Evolutionary conservation across 805 yeast species (phyloP), one percentile per base, ranked within the genome.

Genomic region (Zygoascus biomembranicola): DNA sequence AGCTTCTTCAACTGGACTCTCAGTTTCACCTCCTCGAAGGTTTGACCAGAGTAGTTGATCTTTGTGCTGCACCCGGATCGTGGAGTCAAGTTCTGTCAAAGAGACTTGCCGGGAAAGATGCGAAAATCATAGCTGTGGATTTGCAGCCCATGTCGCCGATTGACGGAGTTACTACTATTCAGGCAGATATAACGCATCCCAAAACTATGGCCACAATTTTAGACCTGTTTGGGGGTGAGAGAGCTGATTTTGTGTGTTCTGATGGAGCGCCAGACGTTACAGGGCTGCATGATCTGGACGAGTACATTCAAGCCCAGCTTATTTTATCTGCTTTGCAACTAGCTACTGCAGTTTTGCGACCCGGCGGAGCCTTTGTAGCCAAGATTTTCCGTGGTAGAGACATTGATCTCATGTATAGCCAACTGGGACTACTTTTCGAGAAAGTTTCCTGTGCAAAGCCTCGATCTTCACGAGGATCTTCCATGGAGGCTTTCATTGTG

Each of bases 201-300:
- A 81, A 82, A 64, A 94, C 99, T 0, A 74, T 94, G 51, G 77
- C 77, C 39, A 78, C 75, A 62, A 94, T 94, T 46, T 69, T 87
- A 60, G 85, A 83, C 35, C 77, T 85, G 43, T 94, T 94, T 72
- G 95, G 87, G 20, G 96, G 97, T 42, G 87, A 87, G 60, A 83
- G 86, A 53, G 98, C 98, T 0, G 99, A 94, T 68, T 85, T 92
- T 66, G 96, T 94, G 0, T 89, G 96, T 63, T 85, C 95, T 44
- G 98, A 94, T 68, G 99, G 99, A 54, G 99, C 99, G 0, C 99
- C 99, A 1, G 99, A 94, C 70, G 99, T 94, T 20, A 94, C 99
- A 0, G 99, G 99, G 0, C 70, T 94, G 50, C 99, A 94, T 66
- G 99, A 94, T 69, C 73, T 94, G 55, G 99, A 94, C 68, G 99